Evolutionary conservation across 352 stramenopile species (phyloP), one percentile per base, ranked within the genome.

Genomic region (Pythium insidiosum): DNA sequence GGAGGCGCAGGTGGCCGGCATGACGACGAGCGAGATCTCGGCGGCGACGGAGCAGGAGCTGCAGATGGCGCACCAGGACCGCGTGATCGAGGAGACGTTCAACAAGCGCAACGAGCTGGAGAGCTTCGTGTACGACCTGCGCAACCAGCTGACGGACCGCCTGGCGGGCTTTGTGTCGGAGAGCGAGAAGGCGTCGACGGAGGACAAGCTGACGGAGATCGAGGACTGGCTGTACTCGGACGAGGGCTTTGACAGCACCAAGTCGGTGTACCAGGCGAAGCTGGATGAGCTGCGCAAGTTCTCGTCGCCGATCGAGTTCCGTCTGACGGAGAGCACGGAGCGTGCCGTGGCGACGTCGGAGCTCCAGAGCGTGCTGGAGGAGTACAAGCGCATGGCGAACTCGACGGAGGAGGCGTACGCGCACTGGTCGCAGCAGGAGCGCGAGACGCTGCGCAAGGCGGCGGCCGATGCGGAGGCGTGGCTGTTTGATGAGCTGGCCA

Each of bases 61-160:
- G 12, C 76, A 84, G 36, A 98, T 99, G 94, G 83, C 94, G 16
- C 88, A 97, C 66, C 77, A 96, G 63, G 95, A 99, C 65, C 87
- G 93, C 47, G 70, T 98, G 26, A 94, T 98, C 16, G 68, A 88
- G 37, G 95, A 99, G 68, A 99, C 96, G 20, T 84, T 94, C 43
- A 97, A 99, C 76, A 99, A 97, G 74, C 82, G 95, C 53, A 99
- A 99, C 68, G 96, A 99, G 62, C 78, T 99, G 23, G 97, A 99
- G 66, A 97, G 86, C 33, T 99, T 99, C 66, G 96, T 99, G 61
- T 99, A 99, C 73, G 85, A 95, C 61, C 98, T 99, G 94, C 89
- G 97, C 42, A 97, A 98, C 78, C 95, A 98, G 51, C 63, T 98
- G 46, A 67, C 68, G 53, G 82, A 89, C 50, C 72, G 74, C 47